Base-by-base conservation (phyloP, 257 asterid species). In the Petunia secreta region DNA sequence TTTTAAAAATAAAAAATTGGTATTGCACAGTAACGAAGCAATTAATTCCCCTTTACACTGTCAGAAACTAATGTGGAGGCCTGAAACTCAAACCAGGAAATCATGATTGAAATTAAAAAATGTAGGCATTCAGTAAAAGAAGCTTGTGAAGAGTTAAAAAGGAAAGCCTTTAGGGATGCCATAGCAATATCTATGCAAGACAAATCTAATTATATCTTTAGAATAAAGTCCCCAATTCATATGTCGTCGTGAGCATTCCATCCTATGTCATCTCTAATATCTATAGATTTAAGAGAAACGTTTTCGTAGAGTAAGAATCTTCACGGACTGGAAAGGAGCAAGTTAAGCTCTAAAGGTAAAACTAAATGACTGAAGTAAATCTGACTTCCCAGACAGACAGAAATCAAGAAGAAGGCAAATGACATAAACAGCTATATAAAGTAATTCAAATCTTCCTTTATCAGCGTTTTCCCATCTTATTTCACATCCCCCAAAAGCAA, bases 1-100 rank as follows among this genome's bases (percentile, higher is more conserved):
- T 25, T 25, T 25, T 0, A 25, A 25, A 25, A 25, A 25, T 25
- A 25, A 25, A 25, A 68, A 37, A 69, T 46, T 34, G 16, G 3
- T 37, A 69, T 46, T 69, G 54, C 77, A 44, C 76, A 69, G 9
- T 69, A 25, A 58, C 77, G 16, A 69, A 69, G n/a, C 58, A 25
- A 46, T 69, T 9, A 16, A 69, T 46, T 46, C 11, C 34, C 40
- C 59, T 48, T 46, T 37, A 25, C 5, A 38, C 41, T 69, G 25
- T 46, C 77, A 46, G 59, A 69, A 69, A 46, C 77, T 25, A 69
- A 25, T 34, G 25, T 48, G n/a, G 43, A 46, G 58, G 16, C 46
- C 40, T 69, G 2, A 69, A 25, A 69, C 59, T 58, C 10, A 69
- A 69, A 69, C 43, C 77, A 69, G n/a, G 77, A 69, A 46, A 25